phyloP scores from a whole-genome alignment of 1,139 yeast genomes.

The Barnettozyma hawaiiensis region DNA sequence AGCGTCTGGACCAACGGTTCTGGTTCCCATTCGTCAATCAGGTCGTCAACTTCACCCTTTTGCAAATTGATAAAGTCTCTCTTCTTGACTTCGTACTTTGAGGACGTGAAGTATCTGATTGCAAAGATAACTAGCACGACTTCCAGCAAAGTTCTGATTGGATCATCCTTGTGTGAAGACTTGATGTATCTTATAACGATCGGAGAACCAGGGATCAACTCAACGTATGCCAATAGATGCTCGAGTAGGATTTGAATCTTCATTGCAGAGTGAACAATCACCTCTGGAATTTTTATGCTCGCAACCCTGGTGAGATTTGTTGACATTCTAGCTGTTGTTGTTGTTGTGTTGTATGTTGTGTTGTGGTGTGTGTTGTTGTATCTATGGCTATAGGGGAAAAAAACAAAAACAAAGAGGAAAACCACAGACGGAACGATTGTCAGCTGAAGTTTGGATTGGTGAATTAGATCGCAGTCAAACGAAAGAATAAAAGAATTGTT shows the following conservation, averaged over 20 bases:
- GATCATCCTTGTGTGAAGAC: slow-evolving; percentile 92
- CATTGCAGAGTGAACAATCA: slow-evolving; percentile 6
- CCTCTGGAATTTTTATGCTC: slow-evolving; percentile 8
- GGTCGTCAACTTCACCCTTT: slow-evolving; percentile 69
- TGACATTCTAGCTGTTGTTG: slow-evolving; percentile 6
- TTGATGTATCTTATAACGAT: slow-evolving; percentile 70
- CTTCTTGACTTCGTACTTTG: slow-evolving; percentile 76
- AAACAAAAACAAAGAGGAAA: background rate
- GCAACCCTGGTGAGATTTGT: slow-evolving; percentile 5
- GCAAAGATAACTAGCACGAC: slow-evolving; percentile 77
- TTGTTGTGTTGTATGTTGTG: no score
- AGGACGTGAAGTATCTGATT: slow-evolving; percentile 72
- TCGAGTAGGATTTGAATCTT: slow-evolving; percentile 2
- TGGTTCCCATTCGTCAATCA: slow-evolving; percentile 89
- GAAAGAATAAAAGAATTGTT: background rate
- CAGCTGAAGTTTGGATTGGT: background rate
- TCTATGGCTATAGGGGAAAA: no score
- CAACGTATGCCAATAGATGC: slow-evolving; percentile 11
- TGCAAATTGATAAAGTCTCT: slow-evolving; percentile 63
- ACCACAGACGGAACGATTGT: background rate
- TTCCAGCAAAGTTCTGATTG: slow-evolving; percentile 82
- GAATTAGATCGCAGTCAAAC: background rate
- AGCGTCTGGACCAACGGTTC: slow-evolving; percentile 66
- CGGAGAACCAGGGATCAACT: slow-evolving; percentile 71
- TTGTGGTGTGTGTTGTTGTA: no score